Evolutionary conservation across 1,284 basidiomycete species (phyloP).

Genomic region (Pisolithus thermaeus): DNA sequence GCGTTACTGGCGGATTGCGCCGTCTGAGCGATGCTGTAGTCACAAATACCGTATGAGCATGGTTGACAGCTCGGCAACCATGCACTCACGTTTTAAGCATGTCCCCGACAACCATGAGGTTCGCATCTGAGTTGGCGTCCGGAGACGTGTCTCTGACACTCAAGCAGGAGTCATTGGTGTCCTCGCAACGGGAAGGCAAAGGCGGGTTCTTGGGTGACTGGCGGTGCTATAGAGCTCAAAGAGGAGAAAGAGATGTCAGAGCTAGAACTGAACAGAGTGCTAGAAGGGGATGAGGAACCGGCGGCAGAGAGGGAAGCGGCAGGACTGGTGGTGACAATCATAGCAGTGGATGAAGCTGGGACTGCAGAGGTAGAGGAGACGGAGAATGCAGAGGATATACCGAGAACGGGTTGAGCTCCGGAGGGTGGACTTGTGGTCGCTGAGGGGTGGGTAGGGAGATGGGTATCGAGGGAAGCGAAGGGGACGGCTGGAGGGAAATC

Average conservation of each 20-base stretch:
- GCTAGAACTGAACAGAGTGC: constrained; percentile 14
- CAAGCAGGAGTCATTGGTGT: constrained; percentile 16
- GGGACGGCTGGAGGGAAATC: constrained; percentile 32
- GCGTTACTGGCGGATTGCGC: constrained; percentile 44
- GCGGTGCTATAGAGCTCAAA: constrained; percentile 6
- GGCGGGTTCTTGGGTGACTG: constrained; percentile 14
- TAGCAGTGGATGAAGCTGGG: neutral
- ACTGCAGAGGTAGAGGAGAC: constrained; percentile 33
- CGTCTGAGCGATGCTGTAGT: constrained; percentile 41
- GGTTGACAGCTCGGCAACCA: neutral
- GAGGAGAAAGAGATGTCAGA: constrained; percentile 23
- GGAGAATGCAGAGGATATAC: constrained; percentile 27
- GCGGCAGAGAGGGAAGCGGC: constrained; percentile 17
- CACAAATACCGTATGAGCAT: constrained; percentile 12
- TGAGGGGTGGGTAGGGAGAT: constrained; percentile 32
- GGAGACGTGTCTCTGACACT: constrained; percentile 17
- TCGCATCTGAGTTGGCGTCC: constrained; percentile 20
- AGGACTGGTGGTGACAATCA: constrained; percentile 8
- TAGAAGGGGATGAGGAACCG: constrained; percentile 34
- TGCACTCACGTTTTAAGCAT: constrained; percentile 28
- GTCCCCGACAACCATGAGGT: constrained; percentile 29
- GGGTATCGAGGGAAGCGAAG: constrained; percentile 25
- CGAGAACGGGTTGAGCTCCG: constrained; percentile 29
- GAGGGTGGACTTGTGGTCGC: constrained; percentile 38
- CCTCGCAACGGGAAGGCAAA: constrained; percentile 24